These are phyloP conservation scores for Biscutella laevigata DNA, from an alignment of 441 rosid species.

Conservation along the genomic window DNA sequence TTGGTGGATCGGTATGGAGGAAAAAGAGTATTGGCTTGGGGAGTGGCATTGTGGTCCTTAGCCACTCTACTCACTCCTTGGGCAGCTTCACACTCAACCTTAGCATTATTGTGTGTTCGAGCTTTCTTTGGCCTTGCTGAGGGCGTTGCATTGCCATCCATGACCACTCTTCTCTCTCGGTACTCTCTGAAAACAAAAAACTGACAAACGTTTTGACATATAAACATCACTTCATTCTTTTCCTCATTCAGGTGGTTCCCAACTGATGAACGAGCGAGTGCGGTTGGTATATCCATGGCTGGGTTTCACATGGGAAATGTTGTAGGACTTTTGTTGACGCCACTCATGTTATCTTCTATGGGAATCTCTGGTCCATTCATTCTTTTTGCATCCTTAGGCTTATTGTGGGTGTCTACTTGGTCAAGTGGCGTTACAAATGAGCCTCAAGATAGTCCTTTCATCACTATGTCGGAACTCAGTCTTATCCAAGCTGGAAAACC, in stretches of 20 bases:
- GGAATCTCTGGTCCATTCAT: conserved; percentile 77
- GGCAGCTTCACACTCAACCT: conserved; percentile 79
- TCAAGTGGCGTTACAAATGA: conserved; percentile 42
- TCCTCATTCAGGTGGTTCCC: conserved; percentile 71
- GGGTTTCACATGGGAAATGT: conserved; percentile 97
- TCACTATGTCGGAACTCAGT: conserved; percentile 50
- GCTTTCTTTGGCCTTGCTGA: conserved; percentile 86
- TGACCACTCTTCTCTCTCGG: conserved; percentile 78
- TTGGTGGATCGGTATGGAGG: conserved; percentile 86
- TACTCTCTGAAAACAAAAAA: conserved; percentile 5
- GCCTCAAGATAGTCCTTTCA: conserved; percentile 54
- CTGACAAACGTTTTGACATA: neutral
- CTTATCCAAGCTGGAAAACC: conserved; percentile 68
- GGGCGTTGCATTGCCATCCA: conserved; percentile 89
- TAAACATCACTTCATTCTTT: neutral
- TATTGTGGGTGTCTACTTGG: conserved; percentile 69
- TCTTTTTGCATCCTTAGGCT: conserved; percentile 63
- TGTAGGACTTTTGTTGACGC: conserved; percentile 63
- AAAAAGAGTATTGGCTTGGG: conserved; percentile 77
- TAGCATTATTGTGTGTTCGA: conserved; percentile 51
- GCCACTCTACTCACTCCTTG: conserved; percentile 91
- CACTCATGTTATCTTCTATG: conserved; percentile 55
- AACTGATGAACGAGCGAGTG: conserved; percentile 63
- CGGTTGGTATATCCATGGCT: conserved; percentile 87
- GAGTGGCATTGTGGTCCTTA: conserved; percentile 82